A percentile compares a stretch with the other conserved stretches of the same genome.
Conservation (phyloP, 306 rosid species). For the Prunus mongolica region DNA sequence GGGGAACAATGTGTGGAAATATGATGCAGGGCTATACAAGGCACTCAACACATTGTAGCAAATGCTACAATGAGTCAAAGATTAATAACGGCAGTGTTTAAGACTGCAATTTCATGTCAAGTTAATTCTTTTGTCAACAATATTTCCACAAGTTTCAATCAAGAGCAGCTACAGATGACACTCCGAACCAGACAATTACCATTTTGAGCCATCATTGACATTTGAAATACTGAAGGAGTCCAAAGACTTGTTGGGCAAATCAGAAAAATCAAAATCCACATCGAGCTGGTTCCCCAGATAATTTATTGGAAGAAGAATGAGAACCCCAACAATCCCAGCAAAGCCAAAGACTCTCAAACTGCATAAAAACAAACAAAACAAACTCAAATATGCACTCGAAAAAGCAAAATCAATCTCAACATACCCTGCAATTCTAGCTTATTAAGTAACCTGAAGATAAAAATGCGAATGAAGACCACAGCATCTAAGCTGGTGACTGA, state of each 20-base stretch:
- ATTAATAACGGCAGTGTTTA: not conserved
- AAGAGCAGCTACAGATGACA: not conserved
- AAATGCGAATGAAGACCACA: constrained; percentile 67
- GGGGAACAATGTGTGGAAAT: not conserved
- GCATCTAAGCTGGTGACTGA: constrained; percentile 65
- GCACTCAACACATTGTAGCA: not conserved
- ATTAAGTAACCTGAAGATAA: constrained; percentile 58
- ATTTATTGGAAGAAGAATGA: constrained; percentile 71
- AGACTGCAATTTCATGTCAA: not conserved
- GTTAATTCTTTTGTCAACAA: not conserved
- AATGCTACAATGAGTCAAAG: not conserved
- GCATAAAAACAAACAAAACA: constrained; percentile 14
- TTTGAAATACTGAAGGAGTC: constrained; percentile 83
- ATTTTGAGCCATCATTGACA: constrained; percentile 69
- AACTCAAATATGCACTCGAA: not conserved
- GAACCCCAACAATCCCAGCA: constrained; percentile 61
- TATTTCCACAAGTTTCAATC: not conserved
- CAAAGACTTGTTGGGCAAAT: constrained; percentile 58
- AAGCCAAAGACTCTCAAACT: constrained; percentile 64
- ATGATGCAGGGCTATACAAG: not conserved
- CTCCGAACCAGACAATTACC: constrained; percentile 35
- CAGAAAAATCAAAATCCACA: constrained; percentile 41
- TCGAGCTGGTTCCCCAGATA: constrained; percentile 62
- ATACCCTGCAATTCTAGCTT: not conserved
- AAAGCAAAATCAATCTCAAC: not conserved